Conservation (phyloP, 2,329 filamentous ascomycete genomes). For the Knufia petricola region DNA sequence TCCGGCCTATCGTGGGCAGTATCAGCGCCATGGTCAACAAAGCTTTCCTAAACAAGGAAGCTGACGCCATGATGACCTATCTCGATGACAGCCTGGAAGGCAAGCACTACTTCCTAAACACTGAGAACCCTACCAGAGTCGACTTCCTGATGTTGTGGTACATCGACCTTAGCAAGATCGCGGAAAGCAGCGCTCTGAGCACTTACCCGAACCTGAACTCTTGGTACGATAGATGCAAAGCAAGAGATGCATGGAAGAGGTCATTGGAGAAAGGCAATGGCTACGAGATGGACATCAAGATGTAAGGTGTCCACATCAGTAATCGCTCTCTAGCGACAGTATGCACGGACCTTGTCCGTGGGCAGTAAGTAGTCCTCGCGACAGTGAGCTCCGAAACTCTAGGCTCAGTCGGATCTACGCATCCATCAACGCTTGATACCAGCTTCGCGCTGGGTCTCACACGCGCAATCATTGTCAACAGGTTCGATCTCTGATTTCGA, state of each 20-base stretch:
- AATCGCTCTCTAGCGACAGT: too few species aligned
- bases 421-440: too few species aligned
- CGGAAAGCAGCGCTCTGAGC: constrained; percentile 11
- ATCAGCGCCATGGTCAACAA: constrained; percentile 12
- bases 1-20: constrained; percentile 15
- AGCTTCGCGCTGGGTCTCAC: too few species aligned
- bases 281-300: constrained; percentile 9
- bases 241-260: constrained; percentile 20
- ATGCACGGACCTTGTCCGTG: too few species aligned
- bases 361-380: too few species aligned
- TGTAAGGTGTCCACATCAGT: not conserved
- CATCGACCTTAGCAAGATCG: constrained; percentile 13
- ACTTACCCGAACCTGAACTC: constrained; percentile 16
- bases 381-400: too few species aligned
- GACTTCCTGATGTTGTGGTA: constrained; percentile 20
- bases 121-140: constrained; percentile 14
- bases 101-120: constrained; percentile 19
- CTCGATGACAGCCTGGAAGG: constrained; percentile 17
- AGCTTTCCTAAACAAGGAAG: constrained; percentile 14
- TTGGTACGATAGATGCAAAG: constrained; percentile 17
- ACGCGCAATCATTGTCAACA: too few species aligned
- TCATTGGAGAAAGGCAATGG: constrained; percentile 21
- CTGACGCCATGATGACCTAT: constrained; percentile 13
- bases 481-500: too few species aligned
- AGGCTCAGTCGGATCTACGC: too few species aligned